Conservation (phyloP, 1,284 basidiomycete genomes). For the Phylloporus sp. region DNA sequence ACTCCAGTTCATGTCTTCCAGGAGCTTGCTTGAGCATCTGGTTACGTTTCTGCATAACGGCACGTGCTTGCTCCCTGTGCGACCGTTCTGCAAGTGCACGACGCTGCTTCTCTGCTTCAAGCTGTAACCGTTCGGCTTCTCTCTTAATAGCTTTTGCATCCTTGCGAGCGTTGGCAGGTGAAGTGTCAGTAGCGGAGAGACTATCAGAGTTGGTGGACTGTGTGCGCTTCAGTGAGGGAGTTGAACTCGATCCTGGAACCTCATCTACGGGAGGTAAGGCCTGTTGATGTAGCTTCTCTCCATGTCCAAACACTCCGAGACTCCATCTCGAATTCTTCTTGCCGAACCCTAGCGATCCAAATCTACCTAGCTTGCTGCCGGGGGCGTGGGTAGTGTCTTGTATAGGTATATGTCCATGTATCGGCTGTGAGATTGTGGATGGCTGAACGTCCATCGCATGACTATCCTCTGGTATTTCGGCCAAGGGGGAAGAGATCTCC, state of each 20-base stretch:
- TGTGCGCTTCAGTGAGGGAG: conserved; percentile 82
- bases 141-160: conserved; percentile 91
- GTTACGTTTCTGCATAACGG: conserved; percentile 93
- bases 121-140: conserved; percentile 84
- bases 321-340: conserved; percentile 74
- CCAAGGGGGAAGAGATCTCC: conserved; percentile 60
- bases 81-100: conserved; percentile 80
- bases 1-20: conserved; percentile 63
- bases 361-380: conserved; percentile 60
- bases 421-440: conserved; percentile 57
- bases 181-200: conserved; percentile 64
- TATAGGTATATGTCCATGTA: conserved; percentile 32
- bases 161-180: conserved; percentile 51
- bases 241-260: conserved; percentile 60
- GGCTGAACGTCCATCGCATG: conserved; percentile 59
- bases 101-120: conserved; percentile 88
- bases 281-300: conserved; percentile 71
- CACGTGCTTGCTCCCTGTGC: conserved; percentile 87
- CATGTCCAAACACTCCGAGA: conserved; percentile 77
- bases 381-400: conserved; percentile 48
- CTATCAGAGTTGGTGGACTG: conserved; percentile 84
- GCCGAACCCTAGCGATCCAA: conserved; percentile 62
- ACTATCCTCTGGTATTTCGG: conserved; percentile 51
- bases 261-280: conserved; percentile 77
- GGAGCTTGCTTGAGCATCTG: conserved; percentile 71